Base-by-base conservation (phyloP, 768 basidiomycete species). In the Psilocybe subaeruginosa region DNA sequence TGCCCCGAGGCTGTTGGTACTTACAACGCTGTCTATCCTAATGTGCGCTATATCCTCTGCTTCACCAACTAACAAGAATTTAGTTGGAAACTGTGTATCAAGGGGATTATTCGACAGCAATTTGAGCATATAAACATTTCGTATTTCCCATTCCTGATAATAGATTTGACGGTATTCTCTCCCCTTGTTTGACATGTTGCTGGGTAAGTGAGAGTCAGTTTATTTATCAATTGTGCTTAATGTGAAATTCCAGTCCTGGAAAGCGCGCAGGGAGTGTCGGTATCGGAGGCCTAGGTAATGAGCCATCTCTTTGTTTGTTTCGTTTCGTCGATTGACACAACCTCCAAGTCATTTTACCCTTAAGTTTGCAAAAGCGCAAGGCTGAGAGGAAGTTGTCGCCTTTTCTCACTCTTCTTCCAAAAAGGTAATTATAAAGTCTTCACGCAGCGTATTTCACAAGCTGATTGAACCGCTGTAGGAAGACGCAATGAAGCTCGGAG, bases 201-300 rank as follows among this genome's bases (percentile, higher is more conserved):
- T 61, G 77, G 77, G 73, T 74, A 59, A 37, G 64, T 48, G 27
- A 35, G n/a, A 30, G n/a, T 17, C 14, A 1, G 39, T 8, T 19
- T 31, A 31, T 6, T 2, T 19, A 2, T 37, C 8, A 35, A 12
- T 19, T 8, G n/a, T 7, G 11, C 31, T 43, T 30, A 16, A 57
- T 16, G 49, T 14, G 16, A 29, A 12, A 70, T 65, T 59, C 37
- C 6, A 86, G 86, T 0, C 83, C 85, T 0, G 88, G 87, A 48
- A 87, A 85, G 74, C 81, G 80, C 63, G 84, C 90, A 64, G 89
- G 86, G 46, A 72, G 90, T 46, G 76, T 90, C 61, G 88, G 88
- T 43, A 80, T 91, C 41, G 87, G 88, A 39, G 88, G 87, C 16
- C 74, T 88, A 16, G 83, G 76, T 76, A 51, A 29, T 41, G 39